Conservation (phyloP, 352 stramenopile species). For the Phytopythium kandeliae region DNA sequence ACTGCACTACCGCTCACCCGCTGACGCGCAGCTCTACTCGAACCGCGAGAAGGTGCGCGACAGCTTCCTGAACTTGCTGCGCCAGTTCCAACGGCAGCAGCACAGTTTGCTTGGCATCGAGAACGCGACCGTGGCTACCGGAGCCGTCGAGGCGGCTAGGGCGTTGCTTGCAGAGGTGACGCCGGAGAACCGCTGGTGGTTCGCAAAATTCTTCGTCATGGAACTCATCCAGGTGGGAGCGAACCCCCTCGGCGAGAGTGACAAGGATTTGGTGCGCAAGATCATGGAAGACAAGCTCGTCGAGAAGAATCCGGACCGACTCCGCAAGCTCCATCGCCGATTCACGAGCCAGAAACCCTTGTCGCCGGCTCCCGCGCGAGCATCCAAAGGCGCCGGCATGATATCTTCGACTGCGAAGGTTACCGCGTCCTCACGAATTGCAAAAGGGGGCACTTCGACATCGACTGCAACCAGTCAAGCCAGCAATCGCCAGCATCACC, state of each 20-base stretch:
- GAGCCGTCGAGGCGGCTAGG: slow-evolving; percentile 20
- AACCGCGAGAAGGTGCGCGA: slow-evolving; percentile 71
- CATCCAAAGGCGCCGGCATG: too few relatives aligned
- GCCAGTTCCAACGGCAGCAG: slow-evolving; percentile 55
- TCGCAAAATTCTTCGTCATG: slow-evolving; percentile 67
- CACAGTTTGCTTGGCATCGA: slow-evolving; percentile 42
- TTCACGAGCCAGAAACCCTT: slow-evolving; percentile 49
- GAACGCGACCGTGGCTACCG: slow-evolving; percentile 18
- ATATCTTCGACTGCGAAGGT: slow-evolving; percentile 8
- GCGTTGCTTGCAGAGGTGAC: slow-evolving; percentile 32
- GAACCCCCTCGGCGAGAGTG: slow-evolving; percentile 63
- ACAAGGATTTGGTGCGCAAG: slow-evolving; percentile 64
- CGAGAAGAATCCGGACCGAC: slow-evolving; percentile 53
- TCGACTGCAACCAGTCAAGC: too few relatives aligned
- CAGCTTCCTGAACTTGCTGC: slow-evolving; percentile 44
- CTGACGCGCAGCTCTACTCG: slow-evolving; percentile 43
- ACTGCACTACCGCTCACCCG: slow-evolving; percentile 50
- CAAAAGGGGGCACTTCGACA: too few relatives aligned
- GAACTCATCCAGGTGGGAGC: slow-evolving; percentile 62
- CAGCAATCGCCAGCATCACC: not conserved
- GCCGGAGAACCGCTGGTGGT: slow-evolving; percentile 67
- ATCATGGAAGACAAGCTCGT: slow-evolving; percentile 69
- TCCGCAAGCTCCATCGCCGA: slow-evolving; percentile 65
- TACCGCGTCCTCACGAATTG: too few relatives aligned
- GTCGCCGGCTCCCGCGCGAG: too few relatives aligned